A percentile compares a stretch with the other conserved stretches of the same genome.
These are phyloP conservation scores for Scedosporium apiospermum DNA, from an alignment of 2,329 filamentous ascomycete species.

Conservation along the genomic window DNA sequence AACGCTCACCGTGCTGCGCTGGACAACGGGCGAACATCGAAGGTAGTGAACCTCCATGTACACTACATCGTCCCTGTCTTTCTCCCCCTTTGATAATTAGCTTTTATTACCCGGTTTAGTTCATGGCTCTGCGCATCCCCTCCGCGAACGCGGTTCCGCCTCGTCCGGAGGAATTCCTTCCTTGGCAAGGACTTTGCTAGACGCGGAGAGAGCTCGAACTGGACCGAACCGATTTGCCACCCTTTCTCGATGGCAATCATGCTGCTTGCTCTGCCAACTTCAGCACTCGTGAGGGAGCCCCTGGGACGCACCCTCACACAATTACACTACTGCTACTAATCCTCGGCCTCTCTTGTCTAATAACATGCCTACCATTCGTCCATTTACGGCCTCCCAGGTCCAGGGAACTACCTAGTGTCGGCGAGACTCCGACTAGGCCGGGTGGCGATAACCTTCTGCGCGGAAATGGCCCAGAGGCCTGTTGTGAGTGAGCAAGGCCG, in stretches of 20 bases:
- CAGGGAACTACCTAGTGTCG: neutral
- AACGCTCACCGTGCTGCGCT: no score
- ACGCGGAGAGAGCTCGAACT: no score
- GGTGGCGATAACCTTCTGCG: neutral
- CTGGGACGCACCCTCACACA: no score
- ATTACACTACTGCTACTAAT: no score
- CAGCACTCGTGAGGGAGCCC: no score
- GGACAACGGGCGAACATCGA: no score
- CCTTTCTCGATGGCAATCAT: no score
- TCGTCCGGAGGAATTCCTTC: neutral
- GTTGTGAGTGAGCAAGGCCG: neutral
- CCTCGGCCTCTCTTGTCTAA: neutral
- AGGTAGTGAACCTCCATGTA: no score
- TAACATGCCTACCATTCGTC: neutral
- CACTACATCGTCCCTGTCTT: neutral
- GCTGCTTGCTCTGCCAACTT: no score
- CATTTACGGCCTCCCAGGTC: neutral
- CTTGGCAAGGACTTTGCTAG: neutral
- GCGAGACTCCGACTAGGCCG: neutral
- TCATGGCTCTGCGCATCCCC: neutral
- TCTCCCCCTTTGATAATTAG: neutral
- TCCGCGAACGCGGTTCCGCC: neutral
- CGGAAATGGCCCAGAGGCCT: neutral
- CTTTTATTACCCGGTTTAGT: no score
- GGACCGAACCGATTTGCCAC: no score